Base-by-base conservation (phyloP, 1,284 basidiomycete species). In the Cystobasidiaceae sp. region DNA sequence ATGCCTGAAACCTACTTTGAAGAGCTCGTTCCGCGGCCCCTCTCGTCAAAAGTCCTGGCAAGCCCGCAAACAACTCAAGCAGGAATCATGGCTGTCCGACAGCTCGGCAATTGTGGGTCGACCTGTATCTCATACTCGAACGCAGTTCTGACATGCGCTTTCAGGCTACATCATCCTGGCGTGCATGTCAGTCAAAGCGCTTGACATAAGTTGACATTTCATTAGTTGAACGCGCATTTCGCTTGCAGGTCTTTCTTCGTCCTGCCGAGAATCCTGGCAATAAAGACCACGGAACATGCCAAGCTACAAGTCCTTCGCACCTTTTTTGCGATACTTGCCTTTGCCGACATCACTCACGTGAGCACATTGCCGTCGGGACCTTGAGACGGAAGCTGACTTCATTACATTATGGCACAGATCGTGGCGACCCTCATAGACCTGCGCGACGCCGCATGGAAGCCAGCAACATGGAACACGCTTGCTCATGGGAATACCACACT, bases 141-240 rank as follows among this genome's bases (percentile, higher is more conserved):
- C n/a, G 15, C 27, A n/a, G 25, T 30, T 49, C 21, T 30, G 39
- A 1, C 4, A 5, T 15, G 6, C 27, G 41, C 49, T n/a, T 11
- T 0, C 62, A 78, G 78, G 77, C 67, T 79, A 78, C 71, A 69
- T 78, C 56, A 71, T 79, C 6, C 68, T 79, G 13, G 77, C 77
- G 0, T 65, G 79, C 60, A 69, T 78, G 59, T 61, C 9, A 17
- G 28, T 30, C n/a, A n/a, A n/a, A 30, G 30, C 23, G 8, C 5
- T 15, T 27, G 21, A n/a, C n/a, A n/a, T n/a, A n/a, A n/a, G n/a
- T n/a, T n/a, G n/a, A n/a, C n/a, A n/a, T n/a, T n/a, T n/a, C n/a
- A 3, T 13, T 51, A 30, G 37, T n/a, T n/a, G 3, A 33, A 15
- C 34, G 27, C 21, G 4, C 28, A 7, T 45, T 8, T n/a, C n/a